phyloP scores from a whole-genome alignment of 1,284 basidiomycete genomes.

The Gymnopus androsaceus region DNA sequence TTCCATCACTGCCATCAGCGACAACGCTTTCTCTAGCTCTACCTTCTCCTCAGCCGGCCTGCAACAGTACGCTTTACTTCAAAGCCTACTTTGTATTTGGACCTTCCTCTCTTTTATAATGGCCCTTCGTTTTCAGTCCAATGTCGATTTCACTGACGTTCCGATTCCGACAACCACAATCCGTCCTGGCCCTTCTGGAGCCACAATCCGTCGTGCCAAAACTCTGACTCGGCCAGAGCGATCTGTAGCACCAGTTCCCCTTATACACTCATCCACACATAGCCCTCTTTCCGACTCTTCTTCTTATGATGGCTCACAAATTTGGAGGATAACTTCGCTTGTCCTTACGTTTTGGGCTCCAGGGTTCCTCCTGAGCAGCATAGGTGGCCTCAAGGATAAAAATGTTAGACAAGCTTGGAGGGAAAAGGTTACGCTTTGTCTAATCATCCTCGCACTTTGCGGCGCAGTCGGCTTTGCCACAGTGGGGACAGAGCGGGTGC shows the following conservation, averaged over 20 bases:
- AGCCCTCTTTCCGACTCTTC: slow-evolving; percentile 35
- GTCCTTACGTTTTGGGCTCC: slow-evolving; percentile 93
- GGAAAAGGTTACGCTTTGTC: slow-evolving; percentile 94
- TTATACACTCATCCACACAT: slow-evolving; percentile 83
- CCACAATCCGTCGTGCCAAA: slow-evolving; percentile 82
- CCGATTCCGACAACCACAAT: slow-evolving; percentile 71
- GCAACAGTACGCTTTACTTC: slow-evolving; percentile 11
- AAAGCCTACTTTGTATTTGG: slow-evolving; percentile 9
- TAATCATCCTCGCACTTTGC: slow-evolving; percentile 81
- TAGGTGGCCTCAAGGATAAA: slow-evolving; percentile 83
- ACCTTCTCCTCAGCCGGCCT: slow-evolving; percentile 12
- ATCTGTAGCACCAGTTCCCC: slow-evolving; percentile 88
- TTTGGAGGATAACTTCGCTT: slow-evolving; percentile 84
- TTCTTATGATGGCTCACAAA: slow-evolving; percentile 53
- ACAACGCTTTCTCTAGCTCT: background rate
- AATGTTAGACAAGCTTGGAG: slow-evolving; percentile 91
- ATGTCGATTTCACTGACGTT: slow-evolving; percentile 60
- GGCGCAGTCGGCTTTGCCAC: slow-evolving; percentile 88
- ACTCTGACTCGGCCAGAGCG: slow-evolving; percentile 96
- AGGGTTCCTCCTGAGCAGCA: slow-evolving; percentile 66
- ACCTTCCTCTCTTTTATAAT: slow-evolving; percentile 39
- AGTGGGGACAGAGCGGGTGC: slow-evolving; percentile 89
- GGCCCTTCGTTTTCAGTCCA: slow-evolving; percentile 59
- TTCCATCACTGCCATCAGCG: slow-evolving; percentile 2
- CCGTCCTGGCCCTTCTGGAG: slow-evolving; percentile 53